A percentile compares a stretch with the other conserved stretches of the same genome.
These are phyloP conservation scores for Alternaria postmessia DNA, from an alignment of 2,329 filamentous ascomycete species.

Conservation along the genomic window DNA sequence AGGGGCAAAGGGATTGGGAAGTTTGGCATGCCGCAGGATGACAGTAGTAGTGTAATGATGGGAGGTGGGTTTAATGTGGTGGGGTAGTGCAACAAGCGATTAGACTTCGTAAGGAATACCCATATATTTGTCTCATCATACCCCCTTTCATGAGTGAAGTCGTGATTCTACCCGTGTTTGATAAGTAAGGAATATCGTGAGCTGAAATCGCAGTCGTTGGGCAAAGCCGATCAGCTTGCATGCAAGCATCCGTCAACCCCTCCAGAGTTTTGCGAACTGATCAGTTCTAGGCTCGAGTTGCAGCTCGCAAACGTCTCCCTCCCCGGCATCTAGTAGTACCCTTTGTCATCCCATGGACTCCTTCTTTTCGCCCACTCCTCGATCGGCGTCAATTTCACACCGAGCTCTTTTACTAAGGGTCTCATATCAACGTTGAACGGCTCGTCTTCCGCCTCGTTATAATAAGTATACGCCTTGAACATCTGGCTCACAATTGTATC, in stretches of 20 bases:
- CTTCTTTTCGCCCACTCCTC: slow-evolving; percentile 49
- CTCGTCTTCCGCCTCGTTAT: slow-evolving; percentile 51
- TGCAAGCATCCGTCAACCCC: not conserved
- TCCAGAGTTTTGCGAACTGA: not conserved
- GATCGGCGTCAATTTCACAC: slow-evolving; percentile 43
- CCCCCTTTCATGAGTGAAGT: not conserved
- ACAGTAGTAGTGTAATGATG: not conserved
- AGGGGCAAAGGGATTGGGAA: slow-evolving; percentile 21
- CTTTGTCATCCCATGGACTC: slow-evolving; percentile 30
- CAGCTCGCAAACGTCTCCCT: not conserved
- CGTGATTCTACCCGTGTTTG: not conserved
- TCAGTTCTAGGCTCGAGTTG: not conserved
- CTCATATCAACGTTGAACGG: slow-evolving; percentile 53
- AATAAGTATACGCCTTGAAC: slow-evolving; percentile 54
- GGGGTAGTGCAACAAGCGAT: not conserved
- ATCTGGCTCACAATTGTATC: slow-evolving; percentile 50
- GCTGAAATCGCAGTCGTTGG: not conserved
- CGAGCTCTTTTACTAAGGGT: slow-evolving; percentile 44
- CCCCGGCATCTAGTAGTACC: slow-evolving; percentile 11
- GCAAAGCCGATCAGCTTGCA: not conserved
- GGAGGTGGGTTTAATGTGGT: not conserved
- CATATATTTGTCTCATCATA: not conserved
- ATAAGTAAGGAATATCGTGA: not conserved
- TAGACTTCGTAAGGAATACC: not conserved
- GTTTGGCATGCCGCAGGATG: slow-evolving; percentile 10